A percentile compares a stretch with the other conserved stretches of the same genome.
These are phyloP conservation scores for Fusarium sp. DNA, from an alignment of 2,329 filamentous ascomycete species.

Conservation along the genomic window DNA sequence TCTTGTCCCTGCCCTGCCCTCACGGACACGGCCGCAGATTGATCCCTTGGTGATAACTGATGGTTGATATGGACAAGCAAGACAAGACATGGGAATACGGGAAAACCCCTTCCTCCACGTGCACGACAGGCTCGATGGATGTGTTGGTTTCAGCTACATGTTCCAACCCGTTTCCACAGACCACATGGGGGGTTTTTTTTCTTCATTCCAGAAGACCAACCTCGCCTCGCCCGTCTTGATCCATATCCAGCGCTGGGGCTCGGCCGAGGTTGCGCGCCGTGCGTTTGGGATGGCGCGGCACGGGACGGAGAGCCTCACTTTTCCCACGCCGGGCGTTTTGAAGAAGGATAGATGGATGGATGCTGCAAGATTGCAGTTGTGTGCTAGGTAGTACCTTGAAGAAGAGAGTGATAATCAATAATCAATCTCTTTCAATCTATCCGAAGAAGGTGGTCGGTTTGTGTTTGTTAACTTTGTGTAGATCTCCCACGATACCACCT, in stretches of 20 bases:
- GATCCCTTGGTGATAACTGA: constrained; percentile 4
- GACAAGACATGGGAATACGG: constrained; percentile 6
- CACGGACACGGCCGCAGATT: neutral
- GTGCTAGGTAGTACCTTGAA: neutral
- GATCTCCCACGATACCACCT: constrained; percentile 33
- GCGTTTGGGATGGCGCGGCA: constrained; percentile 17
- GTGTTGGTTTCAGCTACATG: constrained; percentile 28
- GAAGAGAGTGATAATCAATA: neutral
- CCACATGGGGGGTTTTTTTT: neutral
- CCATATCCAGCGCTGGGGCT: neutral
- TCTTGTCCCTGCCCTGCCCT: neutral
- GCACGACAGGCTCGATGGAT: constrained; percentile 7
- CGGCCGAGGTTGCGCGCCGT: constrained; percentile 17
- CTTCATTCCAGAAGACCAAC: neutral
- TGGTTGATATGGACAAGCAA: neutral
- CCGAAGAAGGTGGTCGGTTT: neutral
- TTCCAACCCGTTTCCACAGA: constrained; percentile 18
- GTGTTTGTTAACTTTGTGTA: neutral
- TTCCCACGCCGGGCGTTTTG: neutral
- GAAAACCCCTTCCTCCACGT: constrained; percentile 19
- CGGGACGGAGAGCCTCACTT: constrained; percentile 28
- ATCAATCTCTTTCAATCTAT: constrained; percentile 5
- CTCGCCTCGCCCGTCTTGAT: neutral
- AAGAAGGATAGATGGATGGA: neutral
- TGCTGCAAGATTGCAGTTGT: neutral